These are phyloP conservation scores for Thielaviopsis musarum DNA, from an alignment of 2,329 filamentous ascomycete genomes.

Conservation along the genomic window DNA sequence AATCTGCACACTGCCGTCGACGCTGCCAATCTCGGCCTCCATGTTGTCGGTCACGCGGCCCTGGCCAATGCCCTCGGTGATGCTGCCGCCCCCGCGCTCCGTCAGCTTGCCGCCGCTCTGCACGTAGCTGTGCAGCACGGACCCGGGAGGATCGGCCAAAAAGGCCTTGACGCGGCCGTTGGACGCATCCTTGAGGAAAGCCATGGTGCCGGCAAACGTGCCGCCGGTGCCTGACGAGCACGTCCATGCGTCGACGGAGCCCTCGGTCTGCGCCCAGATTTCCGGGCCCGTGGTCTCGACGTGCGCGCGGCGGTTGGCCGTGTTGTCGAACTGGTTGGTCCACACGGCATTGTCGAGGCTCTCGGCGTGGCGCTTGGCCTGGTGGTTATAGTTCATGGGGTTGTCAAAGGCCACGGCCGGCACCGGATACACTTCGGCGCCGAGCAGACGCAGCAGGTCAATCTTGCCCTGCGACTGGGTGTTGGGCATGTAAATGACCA, in stretches of 20 bases:
- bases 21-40: conserved; percentile 60
- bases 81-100: conserved; percentile 72
- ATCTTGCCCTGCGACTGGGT: conserved; percentile 97
- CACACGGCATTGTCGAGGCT: conserved; percentile 75
- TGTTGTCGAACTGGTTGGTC: conserved; percentile 99
- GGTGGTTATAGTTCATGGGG: conserved; percentile 95
- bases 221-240: conserved; percentile 89
- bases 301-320: conserved; percentile 81
- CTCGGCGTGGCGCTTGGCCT: conserved; percentile 81
- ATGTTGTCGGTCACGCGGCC: conserved; percentile 94
- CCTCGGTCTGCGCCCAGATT: conserved; percentile 84
- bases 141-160: conserved; percentile 86
- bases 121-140: conserved; percentile 85
- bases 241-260: conserved; percentile 82
- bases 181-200: conserved; percentile 73
- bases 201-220: conserved; percentile 74
- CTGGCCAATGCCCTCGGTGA: conserved; percentile 96
- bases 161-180: conserved; percentile 68
- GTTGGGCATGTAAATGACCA: conserved; percentile 99
- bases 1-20: conserved; percentile 75
- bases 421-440: conserved; percentile 89
- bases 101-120: conserved; percentile 63
- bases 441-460: conserved; percentile 75
- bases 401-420: conserved; percentile 92
- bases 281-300: conserved; percentile 95